Evolutionary conservation across 2,329 filamentous ascomycete genomes (phyloP).

Genomic region (Tolypocladium album): DNA sequence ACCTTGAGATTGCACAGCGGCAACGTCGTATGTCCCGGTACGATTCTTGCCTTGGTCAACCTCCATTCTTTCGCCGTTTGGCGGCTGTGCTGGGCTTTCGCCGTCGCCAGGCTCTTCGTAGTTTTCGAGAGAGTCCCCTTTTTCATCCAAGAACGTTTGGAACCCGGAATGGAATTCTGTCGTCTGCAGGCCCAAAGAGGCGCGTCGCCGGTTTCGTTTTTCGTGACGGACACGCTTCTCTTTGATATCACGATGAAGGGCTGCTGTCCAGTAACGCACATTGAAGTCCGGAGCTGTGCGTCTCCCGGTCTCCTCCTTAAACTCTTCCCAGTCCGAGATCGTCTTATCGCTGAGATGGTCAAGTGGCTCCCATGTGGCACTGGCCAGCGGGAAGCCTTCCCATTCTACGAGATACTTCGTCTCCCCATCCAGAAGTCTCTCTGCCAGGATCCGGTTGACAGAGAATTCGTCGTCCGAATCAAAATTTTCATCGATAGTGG

Average conservation of each 20-base stretch:
- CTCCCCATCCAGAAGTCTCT: slow-evolving; percentile 20
- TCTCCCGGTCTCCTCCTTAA: slow-evolving; percentile 22
- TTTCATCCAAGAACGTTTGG: slow-evolving; percentile 2
- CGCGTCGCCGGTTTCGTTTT: slow-evolving; percentile 33
- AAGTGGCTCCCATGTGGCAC: slow-evolving; percentile 40
- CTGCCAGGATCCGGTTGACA: slow-evolving; percentile 40
- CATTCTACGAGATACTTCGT: slow-evolving; percentile 25
- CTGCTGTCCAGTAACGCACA: slow-evolving; percentile 24
- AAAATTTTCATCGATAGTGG: slow-evolving; percentile 18
- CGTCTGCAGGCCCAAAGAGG: slow-evolving; percentile 20
- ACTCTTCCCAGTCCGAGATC: slow-evolving; percentile 30
- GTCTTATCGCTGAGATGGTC: slow-evolving; percentile 29
- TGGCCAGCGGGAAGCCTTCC: slow-evolving; percentile 21
- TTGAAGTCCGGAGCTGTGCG: slow-evolving; percentile 25
- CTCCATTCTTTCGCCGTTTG: background rate
- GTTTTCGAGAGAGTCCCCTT: slow-evolving; percentile 1
- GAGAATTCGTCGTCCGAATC: slow-evolving; percentile 35
- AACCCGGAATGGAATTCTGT: slow-evolving; percentile 7
- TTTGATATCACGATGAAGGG: slow-evolving; percentile 13
- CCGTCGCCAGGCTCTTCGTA: background rate
- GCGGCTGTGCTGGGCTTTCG: background rate
- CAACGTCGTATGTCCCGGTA: no score
- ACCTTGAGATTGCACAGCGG: background rate
- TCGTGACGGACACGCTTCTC: slow-evolving; percentile 25
- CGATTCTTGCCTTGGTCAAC: background rate